A percentile compares a stretch with the other conserved stretches of the same genome.
Evolutionary conservation across 495 filamentous ascomycete genomes (phyloP).

Genomic region (Echria macrotheca): DNA sequence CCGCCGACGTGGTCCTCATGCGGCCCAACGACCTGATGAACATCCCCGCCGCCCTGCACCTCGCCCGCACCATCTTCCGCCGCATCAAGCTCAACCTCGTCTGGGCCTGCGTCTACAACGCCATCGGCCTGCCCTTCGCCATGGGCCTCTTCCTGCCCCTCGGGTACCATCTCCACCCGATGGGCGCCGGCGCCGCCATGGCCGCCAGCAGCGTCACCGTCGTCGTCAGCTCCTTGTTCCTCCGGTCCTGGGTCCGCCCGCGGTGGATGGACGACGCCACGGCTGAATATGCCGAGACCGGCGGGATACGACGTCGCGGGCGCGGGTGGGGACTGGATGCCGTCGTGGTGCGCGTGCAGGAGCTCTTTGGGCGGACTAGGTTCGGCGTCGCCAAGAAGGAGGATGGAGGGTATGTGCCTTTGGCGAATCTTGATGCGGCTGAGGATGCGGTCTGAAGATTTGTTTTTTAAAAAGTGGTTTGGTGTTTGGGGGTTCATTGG

Average conservation of each 20-base stretch:
- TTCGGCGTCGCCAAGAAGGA: constrained; percentile 30
- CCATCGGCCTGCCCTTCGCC: constrained; percentile 88
- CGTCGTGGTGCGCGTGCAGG: constrained; percentile 34
- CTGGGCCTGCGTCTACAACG: constrained; percentile 91
- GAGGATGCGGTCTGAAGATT: constrained; percentile 12
- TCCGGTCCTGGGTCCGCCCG: constrained; percentile 86
- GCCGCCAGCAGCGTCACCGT: constrained; percentile 85
- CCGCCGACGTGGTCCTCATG: constrained; percentile 95
- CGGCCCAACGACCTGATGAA: constrained; percentile 83
- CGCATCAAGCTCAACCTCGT: constrained; percentile 90
- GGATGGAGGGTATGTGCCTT: constrained; percentile 54
- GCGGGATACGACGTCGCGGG: constrained; percentile 35
- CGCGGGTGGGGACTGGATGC: constrained; percentile 43
- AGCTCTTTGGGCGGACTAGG: too few species aligned
- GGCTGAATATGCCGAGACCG: constrained; percentile 40
- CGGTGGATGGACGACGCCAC: constrained; percentile 79
- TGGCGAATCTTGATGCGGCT: constrained; percentile 41
- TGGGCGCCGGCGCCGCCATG: constrained; percentile 95
- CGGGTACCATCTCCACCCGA: constrained; percentile 81
- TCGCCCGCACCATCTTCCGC: constrained; percentile 78
- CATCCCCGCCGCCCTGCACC: constrained; percentile 76
- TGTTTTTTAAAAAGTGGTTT: background rate
- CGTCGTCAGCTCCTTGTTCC: constrained; percentile 71
- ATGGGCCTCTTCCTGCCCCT: constrained; percentile 93
- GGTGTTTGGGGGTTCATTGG: too few species aligned